These are phyloP conservation scores for Flaveria floridana DNA, from an alignment of 140 eudicot genomes.

Conservation along the genomic window DNA sequence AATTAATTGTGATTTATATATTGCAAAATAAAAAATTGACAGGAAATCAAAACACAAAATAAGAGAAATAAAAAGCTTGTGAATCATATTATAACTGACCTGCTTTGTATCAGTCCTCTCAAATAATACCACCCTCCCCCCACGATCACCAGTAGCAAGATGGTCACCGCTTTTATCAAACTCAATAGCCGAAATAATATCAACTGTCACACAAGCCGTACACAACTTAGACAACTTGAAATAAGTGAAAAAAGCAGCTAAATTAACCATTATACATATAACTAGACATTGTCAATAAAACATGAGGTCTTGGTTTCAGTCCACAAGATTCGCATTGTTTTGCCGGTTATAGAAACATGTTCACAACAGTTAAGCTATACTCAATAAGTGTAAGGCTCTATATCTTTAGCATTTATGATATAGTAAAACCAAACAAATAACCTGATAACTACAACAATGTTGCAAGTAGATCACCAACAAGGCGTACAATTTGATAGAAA, in stretches of 20 bases:
- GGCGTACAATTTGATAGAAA: background rate
- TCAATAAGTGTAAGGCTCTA: background rate
- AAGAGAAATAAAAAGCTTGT: background rate
- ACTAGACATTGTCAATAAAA: background rate
- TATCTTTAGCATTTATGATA: slow-evolving; percentile 14
- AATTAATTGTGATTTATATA: slow-evolving; percentile 1
- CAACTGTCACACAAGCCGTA: slow-evolving; percentile 59
- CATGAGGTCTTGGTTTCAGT: slow-evolving; percentile 12
- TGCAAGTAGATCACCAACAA: slow-evolving; percentile 12
- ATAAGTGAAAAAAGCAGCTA: slow-evolving; percentile 6
- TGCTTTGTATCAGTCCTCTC: slow-evolving; percentile 92
- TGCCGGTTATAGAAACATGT: slow-evolving; percentile 15
- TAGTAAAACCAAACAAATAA: background rate
- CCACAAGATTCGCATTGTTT: slow-evolving; percentile 3
- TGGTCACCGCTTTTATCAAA: slow-evolving; percentile 97
- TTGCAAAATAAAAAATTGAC: background rate
- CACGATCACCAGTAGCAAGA: slow-evolving; percentile 99
- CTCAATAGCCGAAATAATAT: slow-evolving; percentile 97
- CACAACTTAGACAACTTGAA: background rate
- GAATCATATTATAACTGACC: slow-evolving; percentile 44
- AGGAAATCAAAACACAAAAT: background rate
- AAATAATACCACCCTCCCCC: slow-evolving; percentile 97
- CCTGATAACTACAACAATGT: background rate
- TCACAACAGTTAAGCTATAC: background rate
- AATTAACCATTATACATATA: background rate